Evolutionary conservation across 2,329 filamentous ascomycete species (phyloP), one percentile per base, ranked within the genome.

Genomic region (Pseudopyrenochaeta lycopersici): DNA sequence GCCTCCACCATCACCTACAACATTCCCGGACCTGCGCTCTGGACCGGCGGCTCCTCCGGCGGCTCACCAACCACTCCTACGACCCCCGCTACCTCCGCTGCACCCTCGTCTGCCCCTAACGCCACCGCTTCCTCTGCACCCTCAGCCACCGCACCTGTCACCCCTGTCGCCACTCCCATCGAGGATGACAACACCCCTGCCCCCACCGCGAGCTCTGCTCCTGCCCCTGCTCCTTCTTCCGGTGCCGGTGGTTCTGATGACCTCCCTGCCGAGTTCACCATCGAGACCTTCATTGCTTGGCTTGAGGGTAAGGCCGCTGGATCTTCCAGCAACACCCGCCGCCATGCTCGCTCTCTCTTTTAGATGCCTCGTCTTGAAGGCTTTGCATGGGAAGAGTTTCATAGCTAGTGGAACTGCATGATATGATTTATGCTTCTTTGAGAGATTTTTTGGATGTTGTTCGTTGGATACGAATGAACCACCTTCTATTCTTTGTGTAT

Each of bases 21-120:
- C 7, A 75, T 80, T 58, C 78, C 78, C 32, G 79, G 79, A n/a
- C 78, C 79, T 46, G 63, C 71, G 36, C 73, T 78, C 38, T 77
- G 68, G 60, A 46, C 54, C 38, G 54, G 52, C 12, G 58, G 56
- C 50, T 63, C 64, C 39, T 60, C 64, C 43, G 58, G 57, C 36
- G 46, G 47, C 49, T 59, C 60, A 11, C 42, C 64, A 18, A 46
- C 49, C 36, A 51, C 51, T 10, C 52, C 66, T 20, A 51, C 63
- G 23, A 52, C 66, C 23, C 51, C 61, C 14, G 45, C 47, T 21
- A 41, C 31, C 15, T 33, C 58, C 44, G 18, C 35, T 21, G 35
- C 30, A 31, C 56, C 7, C 48, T 63, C 23, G 33, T 42, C 49
- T 21, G 33, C 49, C 32, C 41, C 54, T 20, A 21, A 52, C 11